Conservation (phyloP, 2,329 filamentous ascomycete species). For the Pyricularia pennisetigena region DNA sequence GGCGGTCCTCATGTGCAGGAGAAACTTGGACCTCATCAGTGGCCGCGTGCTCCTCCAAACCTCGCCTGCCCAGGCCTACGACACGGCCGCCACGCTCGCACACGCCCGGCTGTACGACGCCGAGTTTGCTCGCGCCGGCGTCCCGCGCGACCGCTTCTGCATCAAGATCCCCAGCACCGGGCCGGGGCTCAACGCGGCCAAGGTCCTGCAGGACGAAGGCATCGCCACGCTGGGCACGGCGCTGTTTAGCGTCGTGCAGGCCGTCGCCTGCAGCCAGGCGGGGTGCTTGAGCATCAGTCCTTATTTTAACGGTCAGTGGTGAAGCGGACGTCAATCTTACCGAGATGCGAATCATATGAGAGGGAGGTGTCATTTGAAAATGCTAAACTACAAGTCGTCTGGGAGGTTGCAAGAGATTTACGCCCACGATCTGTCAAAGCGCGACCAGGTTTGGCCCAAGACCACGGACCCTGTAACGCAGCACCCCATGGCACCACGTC, state of each 20-base stretch:
- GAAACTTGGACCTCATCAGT: constrained; percentile 32
- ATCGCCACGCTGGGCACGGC: constrained; percentile 35
- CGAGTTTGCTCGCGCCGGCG: constrained; percentile 33
- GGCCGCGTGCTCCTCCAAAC: constrained; percentile 39
- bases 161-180: constrained; percentile 43
- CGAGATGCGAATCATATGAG: background rate
- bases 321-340: background rate
- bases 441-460: constrained; percentile 28
- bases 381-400: background rate
- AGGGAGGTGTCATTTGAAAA: background rate
- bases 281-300: constrained; percentile 37
- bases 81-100: constrained; percentile 30
- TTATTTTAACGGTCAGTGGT: constrained; percentile 32
- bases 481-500: constrained; percentile 34
- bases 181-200: constrained; percentile 33
- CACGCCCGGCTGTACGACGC: constrained; percentile 34
- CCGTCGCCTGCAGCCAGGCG: constrained; percentile 37
- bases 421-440: constrained; percentile 28
- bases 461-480: constrained; percentile 33
- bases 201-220: constrained; percentile 29
- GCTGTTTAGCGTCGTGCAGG: constrained; percentile 35
- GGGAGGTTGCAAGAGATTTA: constrained; percentile 25
- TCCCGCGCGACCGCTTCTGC: constrained; percentile 33
- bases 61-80: constrained; percentile 33
- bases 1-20: constrained; percentile 35